Evolutionary conservation across 768 basidiomycete genomes (phyloP).

Genomic region (Clitopilus hobsonii): DNA sequence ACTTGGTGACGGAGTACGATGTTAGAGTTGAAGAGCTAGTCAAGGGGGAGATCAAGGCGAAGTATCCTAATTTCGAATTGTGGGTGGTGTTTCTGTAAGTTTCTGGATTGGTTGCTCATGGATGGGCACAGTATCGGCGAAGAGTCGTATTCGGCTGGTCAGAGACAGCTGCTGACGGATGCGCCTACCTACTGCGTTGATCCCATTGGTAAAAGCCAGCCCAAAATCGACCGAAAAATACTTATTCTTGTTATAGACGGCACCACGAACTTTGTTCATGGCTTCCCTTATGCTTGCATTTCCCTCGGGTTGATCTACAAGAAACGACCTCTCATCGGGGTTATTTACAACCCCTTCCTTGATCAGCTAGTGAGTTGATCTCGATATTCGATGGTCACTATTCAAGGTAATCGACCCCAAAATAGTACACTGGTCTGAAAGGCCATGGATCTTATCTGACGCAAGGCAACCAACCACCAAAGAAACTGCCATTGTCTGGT

Average conservation of each 20-base stretch:
- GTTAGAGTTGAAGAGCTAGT: slow-evolving; percentile 87
- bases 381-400: background rate
- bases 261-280: slow-evolving; percentile 85
- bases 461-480: slow-evolving; percentile 34
- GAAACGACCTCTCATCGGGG: slow-evolving; percentile 79
- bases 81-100: slow-evolving; percentile 49
- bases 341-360: slow-evolving; percentile 91
- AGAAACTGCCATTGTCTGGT: slow-evolving; percentile 61
- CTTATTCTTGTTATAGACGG: slow-evolving; percentile 47
- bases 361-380: slow-evolving; percentile 61
- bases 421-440: slow-evolving; percentile 71
- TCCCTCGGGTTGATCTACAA: slow-evolving; percentile 88
- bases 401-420: background rate
- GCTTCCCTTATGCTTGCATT: slow-evolving; percentile 85
- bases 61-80: slow-evolving; percentile 81
- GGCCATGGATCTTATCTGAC: slow-evolving; percentile 79
- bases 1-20: slow-evolving; percentile 94
- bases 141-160: slow-evolving; percentile 83
- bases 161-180: slow-evolving; percentile 67
- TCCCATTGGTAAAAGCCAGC: slow-evolving; percentile 87
- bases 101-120: background rate
- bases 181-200: slow-evolving; percentile 95
- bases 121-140: slow-evolving; percentile 73
- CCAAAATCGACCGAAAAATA: too few relatives aligned
- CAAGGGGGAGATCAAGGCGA: slow-evolving; percentile 54